Evolutionary conservation across 768 basidiomycete species (phyloP).

Genomic region (Panellus pusillus): DNA sequence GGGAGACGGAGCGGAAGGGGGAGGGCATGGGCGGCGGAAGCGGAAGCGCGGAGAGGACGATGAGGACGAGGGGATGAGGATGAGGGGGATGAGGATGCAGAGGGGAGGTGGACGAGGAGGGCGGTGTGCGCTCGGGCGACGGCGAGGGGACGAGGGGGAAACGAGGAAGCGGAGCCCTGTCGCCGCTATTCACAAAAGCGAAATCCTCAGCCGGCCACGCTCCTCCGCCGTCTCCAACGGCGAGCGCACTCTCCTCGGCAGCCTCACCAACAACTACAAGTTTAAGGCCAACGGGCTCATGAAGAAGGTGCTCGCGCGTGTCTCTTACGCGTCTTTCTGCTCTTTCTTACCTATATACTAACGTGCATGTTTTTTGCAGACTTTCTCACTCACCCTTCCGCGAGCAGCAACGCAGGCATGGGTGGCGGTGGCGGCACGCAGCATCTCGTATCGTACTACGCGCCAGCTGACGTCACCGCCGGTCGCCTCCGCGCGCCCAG

Average conservation of each 20-base stretch:
- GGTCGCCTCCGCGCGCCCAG: slow-evolving; percentile 89
- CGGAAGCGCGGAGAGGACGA: slow-evolving; percentile 36
- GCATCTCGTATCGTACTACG: slow-evolving; percentile 95
- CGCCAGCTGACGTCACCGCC: slow-evolving; percentile 80
- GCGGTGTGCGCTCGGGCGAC: slow-evolving; percentile 29
- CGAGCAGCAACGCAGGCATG: slow-evolving; percentile 60
- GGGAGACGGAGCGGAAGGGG: slow-evolving; percentile 86
- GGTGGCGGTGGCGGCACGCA: slow-evolving; percentile 45
- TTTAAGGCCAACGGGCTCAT: slow-evolving; percentile 93
- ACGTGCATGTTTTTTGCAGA: slow-evolving; percentile 45
- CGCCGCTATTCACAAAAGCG: too few species aligned
- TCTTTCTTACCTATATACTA: neutral
- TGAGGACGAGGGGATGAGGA: slow-evolving; percentile 31
- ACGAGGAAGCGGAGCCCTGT: slow-evolving; percentile 35
- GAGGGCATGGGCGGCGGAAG: slow-evolving; percentile 48
- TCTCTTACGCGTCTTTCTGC: slow-evolving; percentile 23
- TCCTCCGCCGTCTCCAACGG: slow-evolving; percentile 21
- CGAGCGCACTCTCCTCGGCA: slow-evolving; percentile 84
- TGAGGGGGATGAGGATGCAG: slow-evolving; percentile 25
- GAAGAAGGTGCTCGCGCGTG: slow-evolving; percentile 80
- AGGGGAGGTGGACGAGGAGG: slow-evolving; percentile 30
- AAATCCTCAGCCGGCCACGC: too few species aligned
- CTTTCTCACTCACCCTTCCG: slow-evolving; percentile 71
- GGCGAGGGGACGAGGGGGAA: slow-evolving; percentile 34
- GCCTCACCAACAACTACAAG: slow-evolving; percentile 89